Percentiles rank a stretch among this genome's conserved stretches.
These are phyloP conservation scores for Mrakia frigida DNA, from an alignment of 768 basidiomycete genomes.

Conservation along the genomic window DNA sequence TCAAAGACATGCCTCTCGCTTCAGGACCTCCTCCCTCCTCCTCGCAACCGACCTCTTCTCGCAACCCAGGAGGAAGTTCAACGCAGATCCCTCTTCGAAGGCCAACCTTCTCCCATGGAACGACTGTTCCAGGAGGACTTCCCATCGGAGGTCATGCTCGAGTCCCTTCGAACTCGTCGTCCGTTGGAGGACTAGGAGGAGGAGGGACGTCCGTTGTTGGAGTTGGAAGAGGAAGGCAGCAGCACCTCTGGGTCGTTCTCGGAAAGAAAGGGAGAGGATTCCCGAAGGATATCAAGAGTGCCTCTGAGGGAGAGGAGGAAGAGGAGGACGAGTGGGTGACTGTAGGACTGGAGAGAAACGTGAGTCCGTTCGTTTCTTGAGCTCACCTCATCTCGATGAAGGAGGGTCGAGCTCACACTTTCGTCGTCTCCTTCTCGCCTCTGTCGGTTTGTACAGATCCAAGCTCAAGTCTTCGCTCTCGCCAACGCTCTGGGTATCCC, in stretches of 20 bases:
- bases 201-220: background rate
- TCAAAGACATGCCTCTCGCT: background rate
- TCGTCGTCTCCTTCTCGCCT: background rate
- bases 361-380: background rate
- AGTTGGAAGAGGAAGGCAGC: background rate
- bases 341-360: constrained; percentile 8
- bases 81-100: constrained; percentile 8
- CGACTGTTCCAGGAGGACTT: background rate
- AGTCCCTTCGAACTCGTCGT: background rate
- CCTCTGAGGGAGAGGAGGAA: background rate
- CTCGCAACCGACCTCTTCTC: background rate
- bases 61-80: background rate
- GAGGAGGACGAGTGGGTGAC: constrained; percentile 10
- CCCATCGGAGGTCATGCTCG: background rate
- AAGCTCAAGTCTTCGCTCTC: background rate
- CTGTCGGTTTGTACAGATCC: background rate
- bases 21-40: background rate
- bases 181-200: background rate
- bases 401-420: constrained; percentile 8
- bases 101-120: background rate
- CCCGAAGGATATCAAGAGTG: background rate
- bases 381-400: background rate
- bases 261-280: constrained; percentile 1
- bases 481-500: background rate
- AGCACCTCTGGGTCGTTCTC: background rate